phyloP scores from a whole-genome alignment of 2,329 filamentous ascomycete species.

The Cercospora sp. region DNA sequence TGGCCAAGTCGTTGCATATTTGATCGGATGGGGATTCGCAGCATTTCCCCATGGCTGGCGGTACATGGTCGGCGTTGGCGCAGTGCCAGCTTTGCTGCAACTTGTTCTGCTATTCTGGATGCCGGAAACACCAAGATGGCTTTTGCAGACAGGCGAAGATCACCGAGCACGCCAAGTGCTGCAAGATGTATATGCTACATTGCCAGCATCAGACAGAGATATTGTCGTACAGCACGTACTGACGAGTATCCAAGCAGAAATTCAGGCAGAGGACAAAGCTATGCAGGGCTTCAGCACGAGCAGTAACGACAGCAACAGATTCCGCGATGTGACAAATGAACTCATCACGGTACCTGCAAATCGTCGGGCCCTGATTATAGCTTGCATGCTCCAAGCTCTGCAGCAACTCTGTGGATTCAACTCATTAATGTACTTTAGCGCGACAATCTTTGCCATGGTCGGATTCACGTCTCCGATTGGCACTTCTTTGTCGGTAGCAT shows the following conservation, averaged over 20 bases:
- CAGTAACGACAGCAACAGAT: conserved; percentile 9
- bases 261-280: conserved; percentile 41
- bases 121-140: conserved; percentile 87
- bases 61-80: conserved; percentile 88
- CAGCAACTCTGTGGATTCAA: conserved; percentile 63
- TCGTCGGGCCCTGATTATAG: conserved; percentile 75
- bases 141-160: conserved; percentile 67
- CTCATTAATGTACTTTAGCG: conserved; percentile 51
- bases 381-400: conserved; percentile 79
- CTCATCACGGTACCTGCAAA: conserved; percentile 52
- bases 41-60: conserved; percentile 68
- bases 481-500: conserved; percentile 47
- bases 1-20: conserved; percentile 85
- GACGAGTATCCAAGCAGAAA: conserved; percentile 70
- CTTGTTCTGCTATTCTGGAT: conserved; percentile 66
- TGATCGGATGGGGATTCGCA: conserved; percentile 75
- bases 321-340: conserved; percentile 37
- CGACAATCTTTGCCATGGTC: conserved; percentile 50
- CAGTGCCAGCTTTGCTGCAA: conserved; percentile 72
- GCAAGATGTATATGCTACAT: conserved; percentile 21
- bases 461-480: conserved; percentile 49
- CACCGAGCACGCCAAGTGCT: conserved; percentile 66
- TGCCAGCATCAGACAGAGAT: conserved; percentile 34
- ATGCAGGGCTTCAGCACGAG: conserved; percentile 5
- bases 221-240: conserved; percentile 62